Conservation (phyloP, 352 stramenopile genomes). For the Globisporangium splendens region DNA sequence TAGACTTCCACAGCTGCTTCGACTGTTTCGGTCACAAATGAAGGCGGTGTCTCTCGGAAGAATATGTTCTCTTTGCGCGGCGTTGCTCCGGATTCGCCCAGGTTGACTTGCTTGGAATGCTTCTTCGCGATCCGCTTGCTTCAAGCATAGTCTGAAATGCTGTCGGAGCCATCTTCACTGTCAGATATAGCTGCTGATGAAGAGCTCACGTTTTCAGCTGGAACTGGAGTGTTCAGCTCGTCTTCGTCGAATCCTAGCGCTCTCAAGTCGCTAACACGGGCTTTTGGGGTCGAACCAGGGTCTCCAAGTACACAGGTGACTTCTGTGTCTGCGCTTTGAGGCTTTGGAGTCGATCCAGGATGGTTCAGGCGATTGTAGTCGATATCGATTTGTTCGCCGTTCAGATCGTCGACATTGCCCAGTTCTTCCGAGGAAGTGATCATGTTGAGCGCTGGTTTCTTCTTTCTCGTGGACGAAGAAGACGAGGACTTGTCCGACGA, state of each 20-base stretch:
- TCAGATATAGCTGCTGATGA: neutral
- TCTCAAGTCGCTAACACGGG: slow-evolving; percentile 39
- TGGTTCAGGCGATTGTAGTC: slow-evolving; percentile 60
- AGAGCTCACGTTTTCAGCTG: slow-evolving; percentile 10
- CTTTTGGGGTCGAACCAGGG: slow-evolving; percentile 59
- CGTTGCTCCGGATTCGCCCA: slow-evolving; percentile 53
- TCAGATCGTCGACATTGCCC: slow-evolving; percentile 9
- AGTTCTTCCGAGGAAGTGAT: slow-evolving; percentile 21
- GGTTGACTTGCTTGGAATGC: slow-evolving; percentile 51
- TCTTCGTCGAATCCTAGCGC: slow-evolving; percentile 51
- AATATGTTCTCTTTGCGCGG: slow-evolving; percentile 84
- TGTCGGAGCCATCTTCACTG: slow-evolving; percentile 8
- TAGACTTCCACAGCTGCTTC: slow-evolving; percentile 53
- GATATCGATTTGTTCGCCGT: slow-evolving; percentile 9
- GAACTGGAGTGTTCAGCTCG: slow-evolving; percentile 19
- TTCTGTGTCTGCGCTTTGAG: slow-evolving; percentile 11
- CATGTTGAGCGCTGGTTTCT: slow-evolving; percentile 41
- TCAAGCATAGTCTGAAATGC: slow-evolving; percentile 50
- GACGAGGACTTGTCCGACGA: neutral
- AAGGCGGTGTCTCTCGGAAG: slow-evolving; percentile 76
- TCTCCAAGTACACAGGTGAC: slow-evolving; percentile 37
- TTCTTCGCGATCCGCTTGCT: slow-evolving; percentile 38
- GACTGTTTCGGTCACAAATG: slow-evolving; percentile 74
- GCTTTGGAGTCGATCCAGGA: slow-evolving; percentile 55
- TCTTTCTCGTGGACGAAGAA: slow-evolving; percentile 11